Evolutionary conservation across 331 rosid genomes (phyloP), one percentile per base, ranked within the genome.

Genomic region (Dryas integrifolia): DNA sequence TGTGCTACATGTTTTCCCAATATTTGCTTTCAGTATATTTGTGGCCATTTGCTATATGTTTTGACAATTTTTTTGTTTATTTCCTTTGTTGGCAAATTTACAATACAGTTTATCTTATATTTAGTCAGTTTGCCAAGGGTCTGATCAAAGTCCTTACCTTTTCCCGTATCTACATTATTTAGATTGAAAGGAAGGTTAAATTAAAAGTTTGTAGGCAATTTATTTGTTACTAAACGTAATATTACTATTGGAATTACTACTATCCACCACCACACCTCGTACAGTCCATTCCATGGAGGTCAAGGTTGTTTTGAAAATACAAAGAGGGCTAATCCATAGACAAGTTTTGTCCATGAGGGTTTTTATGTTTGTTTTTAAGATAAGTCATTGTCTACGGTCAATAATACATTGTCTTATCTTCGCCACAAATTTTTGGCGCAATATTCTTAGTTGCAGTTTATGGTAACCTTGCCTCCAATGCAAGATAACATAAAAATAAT

Each of bases 1-100:
- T 72, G 35, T 61, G 18, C 58, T 67, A 60, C 74, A 35, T 47
- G 62, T 52, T 21, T 24, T 74, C 73, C 39, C 40, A 30, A 13
- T 67, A 48, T 9, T 65, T 65, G 18, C 53, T 47, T 59, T 26
- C 24, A 21, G 55, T 65, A 41, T 1, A 14, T 7, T 66, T 66
- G 71, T 26, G 18, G 18, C 45, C 41, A 13, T 30, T 61, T 61
- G 16, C 43, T 5, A 65, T 65, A 8, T 24, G 43, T 26, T 30
- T 66, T 0, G 13, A 47, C 57, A 38, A 9, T 41, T 43, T 21
- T 46, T 45, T 12, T 39, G 43, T 51, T 38, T 39, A 0, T 46
- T 5, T 1, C 5, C 12, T 12, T 16, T 5, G 12, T 21, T 11
- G 9, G 9, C 9, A 38, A 38, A 40, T 51, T 46, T 51, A 38